Conservation (phyloP, 2,329 filamentous ascomycete genomes). For the Pseudogymnoascus sp. region DNA sequence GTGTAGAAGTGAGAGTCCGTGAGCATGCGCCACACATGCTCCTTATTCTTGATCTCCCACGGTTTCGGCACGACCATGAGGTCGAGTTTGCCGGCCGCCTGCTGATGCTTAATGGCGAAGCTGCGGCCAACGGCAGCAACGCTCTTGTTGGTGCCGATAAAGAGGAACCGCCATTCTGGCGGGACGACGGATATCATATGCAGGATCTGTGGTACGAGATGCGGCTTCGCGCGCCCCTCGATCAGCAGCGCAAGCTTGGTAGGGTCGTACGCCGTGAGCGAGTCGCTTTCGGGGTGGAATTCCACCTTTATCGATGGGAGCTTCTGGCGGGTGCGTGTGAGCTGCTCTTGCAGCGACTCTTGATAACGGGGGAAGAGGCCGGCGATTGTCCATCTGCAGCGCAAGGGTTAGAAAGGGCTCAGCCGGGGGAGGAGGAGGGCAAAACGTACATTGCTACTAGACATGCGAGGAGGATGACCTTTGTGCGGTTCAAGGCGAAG, state of each 20-base stretch:
- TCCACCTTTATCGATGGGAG: constrained; percentile 11
- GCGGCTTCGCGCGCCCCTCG: constrained; percentile 40
- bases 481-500: neutral
- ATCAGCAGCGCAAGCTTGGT: constrained; percentile 48
- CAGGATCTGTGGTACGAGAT: constrained; percentile 44
- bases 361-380: constrained; percentile 8
- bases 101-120: constrained; percentile 40
- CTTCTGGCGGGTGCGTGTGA: neutral
- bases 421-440: neutral
- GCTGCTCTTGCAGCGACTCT: constrained; percentile 1
- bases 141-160: constrained; percentile 45
- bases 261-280: constrained; percentile 30
- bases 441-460: neutral
- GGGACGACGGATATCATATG: constrained; percentile 49
- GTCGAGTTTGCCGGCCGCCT: constrained; percentile 43
- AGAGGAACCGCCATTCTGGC: constrained; percentile 48
- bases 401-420: neutral
- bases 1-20: constrained; percentile 46
- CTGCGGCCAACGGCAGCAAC: constrained; percentile 37
- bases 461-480: neutral
- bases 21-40: constrained; percentile 39
- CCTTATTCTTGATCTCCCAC: constrained; percentile 37
- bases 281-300: constrained; percentile 11
- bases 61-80: constrained; percentile 40
- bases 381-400: constrained; percentile 9